These are phyloP conservation scores for Teunomyces tritomae DNA, from an alignment of 805 yeast genomes.

Conservation along the genomic window DNA sequence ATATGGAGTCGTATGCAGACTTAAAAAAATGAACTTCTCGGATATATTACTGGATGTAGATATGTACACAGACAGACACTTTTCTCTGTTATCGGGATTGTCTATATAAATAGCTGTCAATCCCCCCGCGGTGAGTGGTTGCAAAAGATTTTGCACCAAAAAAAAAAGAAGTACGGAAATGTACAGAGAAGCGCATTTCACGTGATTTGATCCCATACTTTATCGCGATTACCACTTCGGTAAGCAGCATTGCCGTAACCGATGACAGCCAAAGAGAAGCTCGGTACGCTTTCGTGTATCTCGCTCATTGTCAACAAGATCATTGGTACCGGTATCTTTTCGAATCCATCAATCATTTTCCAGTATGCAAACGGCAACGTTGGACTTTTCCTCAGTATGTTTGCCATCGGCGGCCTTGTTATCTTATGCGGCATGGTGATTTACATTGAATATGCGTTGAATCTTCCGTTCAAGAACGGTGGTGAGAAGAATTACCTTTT, in stretches of 20 bases:
- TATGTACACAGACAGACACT: background rate
- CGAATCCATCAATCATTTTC: constrained; percentile 40
- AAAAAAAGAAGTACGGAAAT: background rate
- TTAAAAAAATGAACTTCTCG: background rate
- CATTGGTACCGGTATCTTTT: constrained; percentile 44
- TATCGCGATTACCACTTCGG: background rate
- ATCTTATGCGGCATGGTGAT: constrained; percentile 39
- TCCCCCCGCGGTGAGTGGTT: background rate
- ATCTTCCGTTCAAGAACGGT: constrained; percentile 40
- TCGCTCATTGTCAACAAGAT: constrained; percentile 42
- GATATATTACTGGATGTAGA: no score
- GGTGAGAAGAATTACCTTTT: constrained; percentile 42
- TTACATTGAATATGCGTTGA: constrained; percentile 40
- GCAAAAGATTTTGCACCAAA: background rate
- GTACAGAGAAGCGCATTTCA: background rate
- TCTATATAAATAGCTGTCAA: background rate
- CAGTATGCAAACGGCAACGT: constrained; percentile 38
- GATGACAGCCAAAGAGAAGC: constrained; percentile 7
- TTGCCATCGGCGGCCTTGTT: constrained; percentile 37
- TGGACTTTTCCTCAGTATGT: constrained; percentile 30
- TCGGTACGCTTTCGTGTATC: constrained; percentile 32
- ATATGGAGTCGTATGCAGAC: background rate
- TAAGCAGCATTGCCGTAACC: no score
- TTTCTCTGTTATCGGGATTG: background rate
- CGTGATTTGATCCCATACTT: background rate